Base-by-base conservation (phyloP, 352 stramenopile genomes). In the Halophytophthora batemanensis region DNA sequence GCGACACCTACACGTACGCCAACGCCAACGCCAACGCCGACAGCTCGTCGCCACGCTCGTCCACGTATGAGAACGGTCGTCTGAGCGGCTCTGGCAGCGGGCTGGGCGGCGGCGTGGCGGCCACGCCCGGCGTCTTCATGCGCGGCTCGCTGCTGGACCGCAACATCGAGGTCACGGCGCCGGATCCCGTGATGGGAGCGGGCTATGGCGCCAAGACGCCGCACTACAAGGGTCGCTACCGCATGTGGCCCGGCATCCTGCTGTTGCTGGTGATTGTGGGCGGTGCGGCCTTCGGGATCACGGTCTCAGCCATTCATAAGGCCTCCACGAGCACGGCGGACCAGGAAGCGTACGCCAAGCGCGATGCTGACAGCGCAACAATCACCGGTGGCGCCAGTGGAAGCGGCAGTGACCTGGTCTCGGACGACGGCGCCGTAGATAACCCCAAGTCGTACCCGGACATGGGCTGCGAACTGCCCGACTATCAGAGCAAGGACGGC, bases 401-500 rank as follows among this genome's bases (percentile, higher is more conserved):
- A n/a, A 60, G 56, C 14, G 58, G 54, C 53, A 71, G 69, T 11
- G 73, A 75, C 46, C 55, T 86, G 18, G 49, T 87, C n/a, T 78
- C 68, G 17, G 79, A 87, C 55, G 81, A 92, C 34, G 81, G 77
- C 18, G 66, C 44, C 10, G 66, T 90, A 19, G 80, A 77, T 2
- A 92, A 92, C 58, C 81, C 81, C 3, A 87, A 92, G 40, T 59
- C 60, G 40, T 92, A 92, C 53, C 77, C 73, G 4, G 54, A 73
- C 7, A 85, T 76, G 54, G 66, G 66, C 5, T 91, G 80, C 40
- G 64, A 82, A 31, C 64, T 87, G 7, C 81, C 81, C 0, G 67
- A 92, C 42, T 92, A 90, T 45, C 53, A 74, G 36, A 89, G 74
- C 59, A 85, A 86, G 46, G 77, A 89, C 35, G 77, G 74, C 19